Percentiles rank a stretch among this genome's conserved stretches.
phyloP scores from a whole-genome alignment of 2,329 filamentous ascomycete genomes.

The Diaporthe sp. region DNA sequence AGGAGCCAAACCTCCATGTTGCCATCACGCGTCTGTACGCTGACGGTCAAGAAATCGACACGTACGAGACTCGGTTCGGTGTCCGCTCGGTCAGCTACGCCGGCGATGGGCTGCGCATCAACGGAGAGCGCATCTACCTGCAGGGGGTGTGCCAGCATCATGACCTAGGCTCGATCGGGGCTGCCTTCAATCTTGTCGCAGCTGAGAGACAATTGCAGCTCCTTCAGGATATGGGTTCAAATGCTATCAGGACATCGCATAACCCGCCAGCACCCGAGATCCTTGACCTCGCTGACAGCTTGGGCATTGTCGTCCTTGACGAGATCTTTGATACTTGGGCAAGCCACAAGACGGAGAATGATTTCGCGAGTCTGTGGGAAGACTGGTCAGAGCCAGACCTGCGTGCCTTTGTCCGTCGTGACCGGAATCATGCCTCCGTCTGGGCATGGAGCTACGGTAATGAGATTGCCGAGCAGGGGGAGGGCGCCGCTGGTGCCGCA shows the following conservation, averaged over 20 bases:
- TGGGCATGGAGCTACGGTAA: conserved; percentile 65
- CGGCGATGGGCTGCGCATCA: conserved; percentile 55
- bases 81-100: conserved; percentile 55
- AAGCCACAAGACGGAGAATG: conserved; percentile 53
- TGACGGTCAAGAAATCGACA: conserved; percentile 47
- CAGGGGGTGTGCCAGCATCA: conserved; percentile 63
- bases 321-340: conserved; percentile 65
- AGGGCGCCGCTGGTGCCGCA: conserved; percentile 43
- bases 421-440: conserved; percentile 66
- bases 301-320: conserved; percentile 62
- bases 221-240: conserved; percentile 61
- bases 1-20: conserved; percentile 54
- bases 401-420: conserved; percentile 60
- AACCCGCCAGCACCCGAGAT: conserved; percentile 63
- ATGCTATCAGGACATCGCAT: conserved; percentile 62
- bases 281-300: conserved; percentile 58
- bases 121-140: conserved; percentile 55
- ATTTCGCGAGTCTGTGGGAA: conserved; percentile 62
- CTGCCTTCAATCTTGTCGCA: conserved; percentile 61
- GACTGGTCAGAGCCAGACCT: conserved; percentile 66
- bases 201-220: conserved; percentile 59
- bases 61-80: conserved; percentile 61
- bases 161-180: conserved; percentile 60
- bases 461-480: conserved; percentile 59
- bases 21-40: conserved; percentile 54